phyloP scores from a whole-genome alignment of 305 asterid genomes.

The Solanum aculeatissimum region DNA sequence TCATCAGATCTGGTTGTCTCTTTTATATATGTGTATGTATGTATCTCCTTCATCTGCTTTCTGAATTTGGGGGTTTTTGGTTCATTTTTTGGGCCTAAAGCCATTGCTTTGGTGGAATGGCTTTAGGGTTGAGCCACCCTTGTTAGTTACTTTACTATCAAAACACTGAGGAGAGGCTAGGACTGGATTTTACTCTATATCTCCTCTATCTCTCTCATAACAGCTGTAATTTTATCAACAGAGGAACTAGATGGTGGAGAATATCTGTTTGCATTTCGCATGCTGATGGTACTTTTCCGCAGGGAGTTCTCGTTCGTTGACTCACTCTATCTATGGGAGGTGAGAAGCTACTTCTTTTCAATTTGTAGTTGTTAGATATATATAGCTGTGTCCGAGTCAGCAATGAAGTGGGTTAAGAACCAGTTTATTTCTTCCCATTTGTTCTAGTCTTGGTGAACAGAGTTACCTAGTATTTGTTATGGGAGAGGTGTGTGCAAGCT shows the following conservation, averaged over 20 bases:
- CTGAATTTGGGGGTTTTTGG: no score
- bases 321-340: conserved; percentile 97
- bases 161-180: neutral
- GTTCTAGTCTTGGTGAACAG: neutral
- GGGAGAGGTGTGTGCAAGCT: neutral
- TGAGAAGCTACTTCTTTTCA: conserved; percentile 13
- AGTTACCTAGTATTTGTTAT: neutral
- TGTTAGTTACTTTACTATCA: neutral
- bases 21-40: no score
- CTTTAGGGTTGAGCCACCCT: neutral
- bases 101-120: no score
- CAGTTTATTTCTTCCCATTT: neutral
- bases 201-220: neutral
- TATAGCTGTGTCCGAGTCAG: neutral
- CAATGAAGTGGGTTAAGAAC: neutral
- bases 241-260: conserved; percentile 98
- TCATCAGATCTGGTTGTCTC: no score
- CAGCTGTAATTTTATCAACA: conserved; percentile 17
- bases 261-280: conserved; percentile 89
- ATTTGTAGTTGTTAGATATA: neutral
- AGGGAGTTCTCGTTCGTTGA: conserved; percentile 91
- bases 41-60: no score
- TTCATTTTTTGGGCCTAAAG: no score
- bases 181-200: neutral
- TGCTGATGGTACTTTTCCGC: conserved; percentile 95